Percentiles rank a stretch among this genome's conserved stretches.
phyloP scores from a whole-genome alignment of 2,329 filamentous ascomycete genomes.

The Podosphaera aphanis region DNA sequence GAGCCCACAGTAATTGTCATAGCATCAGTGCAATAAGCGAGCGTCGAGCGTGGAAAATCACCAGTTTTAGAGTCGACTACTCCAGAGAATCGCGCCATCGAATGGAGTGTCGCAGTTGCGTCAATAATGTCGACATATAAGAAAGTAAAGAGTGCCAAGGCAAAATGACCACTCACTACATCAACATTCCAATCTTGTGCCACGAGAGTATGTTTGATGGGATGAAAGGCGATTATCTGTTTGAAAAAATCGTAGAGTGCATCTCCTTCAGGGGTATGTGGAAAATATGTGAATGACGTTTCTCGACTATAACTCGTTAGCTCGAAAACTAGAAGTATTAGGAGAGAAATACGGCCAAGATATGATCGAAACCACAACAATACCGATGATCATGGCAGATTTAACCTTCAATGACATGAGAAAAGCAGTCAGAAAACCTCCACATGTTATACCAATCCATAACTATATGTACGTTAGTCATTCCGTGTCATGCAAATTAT shows the following conservation, averaged over 20 bases:
- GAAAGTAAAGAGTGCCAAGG: conserved; percentile 51
- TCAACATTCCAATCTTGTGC: conserved; percentile 42
- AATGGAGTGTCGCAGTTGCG: conserved; percentile 54
- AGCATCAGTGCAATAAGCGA: conserved; percentile 55
- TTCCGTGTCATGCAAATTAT: background rate
- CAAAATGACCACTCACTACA: conserved; percentile 31
- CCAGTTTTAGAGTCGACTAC: conserved; percentile 39
- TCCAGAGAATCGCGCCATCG: conserved; percentile 57
- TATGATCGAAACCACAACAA: conserved; percentile 45
- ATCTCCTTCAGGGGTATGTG: conserved; percentile 38
- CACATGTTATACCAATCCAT: conserved; percentile 69
- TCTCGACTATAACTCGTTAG: conserved; percentile 23
- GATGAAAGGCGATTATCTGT: conserved; percentile 46
- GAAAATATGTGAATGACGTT: conserved; percentile 52
- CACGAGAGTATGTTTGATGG: conserved; percentile 37
- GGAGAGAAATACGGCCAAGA: conserved; percentile 39
- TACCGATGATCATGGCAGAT: conserved; percentile 51
- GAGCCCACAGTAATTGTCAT: conserved; percentile 47
- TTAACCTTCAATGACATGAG: conserved; percentile 62
- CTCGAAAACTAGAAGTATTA: background rate
- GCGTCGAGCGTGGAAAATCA: conserved; percentile 69
- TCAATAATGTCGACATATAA: conserved; percentile 63
- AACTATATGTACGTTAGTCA: conserved; percentile 22
- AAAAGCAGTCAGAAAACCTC: conserved; percentile 55
- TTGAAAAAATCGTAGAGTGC: conserved; percentile 48